Percentiles rank a stretch among this genome's conserved stretches.
Conservation (phyloP, 2,329 filamentous ascomycete genomes). For the Talaromyces sp. region DNA sequence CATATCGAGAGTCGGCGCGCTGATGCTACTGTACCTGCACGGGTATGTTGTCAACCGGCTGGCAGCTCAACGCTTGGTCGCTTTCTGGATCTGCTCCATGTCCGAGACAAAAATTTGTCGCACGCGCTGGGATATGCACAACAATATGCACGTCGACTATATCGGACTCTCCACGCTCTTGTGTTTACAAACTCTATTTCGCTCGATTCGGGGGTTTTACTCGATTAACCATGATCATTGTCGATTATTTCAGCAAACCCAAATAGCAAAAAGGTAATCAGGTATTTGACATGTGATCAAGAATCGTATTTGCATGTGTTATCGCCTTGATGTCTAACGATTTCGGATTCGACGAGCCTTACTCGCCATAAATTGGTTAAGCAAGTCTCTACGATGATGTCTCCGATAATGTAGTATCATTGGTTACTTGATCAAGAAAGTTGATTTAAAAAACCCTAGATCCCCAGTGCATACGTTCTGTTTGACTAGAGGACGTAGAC, state of each 20-base stretch:
- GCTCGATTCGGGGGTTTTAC: background rate
- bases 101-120: conserved; percentile 4
- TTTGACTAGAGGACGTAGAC: background rate
- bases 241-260: background rate
- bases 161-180: background rate
- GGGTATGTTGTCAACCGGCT: background rate
- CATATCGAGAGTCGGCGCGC: background rate
- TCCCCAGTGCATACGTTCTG: background rate
- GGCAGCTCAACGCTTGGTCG: background rate
- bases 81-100: background rate
- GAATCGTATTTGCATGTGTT: background rate
- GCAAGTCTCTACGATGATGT: background rate
- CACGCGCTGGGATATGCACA: conserved; percentile 6
- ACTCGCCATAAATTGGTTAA: background rate
- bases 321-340: background rate
- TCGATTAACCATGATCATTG: background rate
- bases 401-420: conserved; percentile 3
- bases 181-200: background rate
- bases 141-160: background rate
- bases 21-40: background rate
- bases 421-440: background rate
- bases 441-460: conserved; percentile 5
- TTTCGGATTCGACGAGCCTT: background rate
- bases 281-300: background rate
- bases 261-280: background rate